Base-by-base conservation (phyloP, 2,329 filamentous ascomycete species). In the Ustilaginoidea virens region DNA sequence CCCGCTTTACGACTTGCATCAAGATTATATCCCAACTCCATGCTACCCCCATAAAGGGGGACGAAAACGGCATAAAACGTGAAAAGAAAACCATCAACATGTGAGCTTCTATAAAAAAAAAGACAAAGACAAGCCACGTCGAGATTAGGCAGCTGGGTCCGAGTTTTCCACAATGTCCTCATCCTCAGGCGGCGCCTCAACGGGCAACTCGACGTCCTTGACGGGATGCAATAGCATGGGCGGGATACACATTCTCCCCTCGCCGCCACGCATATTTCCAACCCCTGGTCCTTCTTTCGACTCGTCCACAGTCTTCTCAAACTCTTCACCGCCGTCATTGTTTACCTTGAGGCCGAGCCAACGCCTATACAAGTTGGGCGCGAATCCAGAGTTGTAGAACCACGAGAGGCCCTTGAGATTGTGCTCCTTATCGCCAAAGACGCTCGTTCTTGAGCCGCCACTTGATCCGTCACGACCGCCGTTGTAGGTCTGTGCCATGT, bases 361-460 rank as follows among this genome's bases (percentile, higher is more conserved):
- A 35, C 83, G 66, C 28, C 73, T 66, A 61, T 90, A 94, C 45
- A 96, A 45, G 38, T 82, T 82, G 3, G 74, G 69, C 5, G 80
- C 74, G 46, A 93, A 93, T 1, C 74, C 73, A 1, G 80, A 78
- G 40, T 85, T 81, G 53, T 92, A 94, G 53, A 90, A 94, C 85
- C 85, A 96, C 13, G 76, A 83, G 44, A 83, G 73, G 1, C 86
- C 85, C 30, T 67, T 64, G 47, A 94, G 77, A 51, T 94, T 93
- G 52, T 90, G 82, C 55, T 94, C 86, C 12, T 82, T 66, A 40
- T 90, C 80, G 21, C 80, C 81, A 46, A 81, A 87, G 12, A 87
- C 66, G 9, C 74, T 76, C 3, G 74, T 77, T 14, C 74, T 61
- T 4, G 76, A 61, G 17, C 79, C 81, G n/a, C 82, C 80, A 1